A percentile compares a stretch with the other conserved stretches of the same genome.
Conservation (phyloP, 2,329 filamentous ascomycete genomes). For the Pestalotiopsis sp. region DNA sequence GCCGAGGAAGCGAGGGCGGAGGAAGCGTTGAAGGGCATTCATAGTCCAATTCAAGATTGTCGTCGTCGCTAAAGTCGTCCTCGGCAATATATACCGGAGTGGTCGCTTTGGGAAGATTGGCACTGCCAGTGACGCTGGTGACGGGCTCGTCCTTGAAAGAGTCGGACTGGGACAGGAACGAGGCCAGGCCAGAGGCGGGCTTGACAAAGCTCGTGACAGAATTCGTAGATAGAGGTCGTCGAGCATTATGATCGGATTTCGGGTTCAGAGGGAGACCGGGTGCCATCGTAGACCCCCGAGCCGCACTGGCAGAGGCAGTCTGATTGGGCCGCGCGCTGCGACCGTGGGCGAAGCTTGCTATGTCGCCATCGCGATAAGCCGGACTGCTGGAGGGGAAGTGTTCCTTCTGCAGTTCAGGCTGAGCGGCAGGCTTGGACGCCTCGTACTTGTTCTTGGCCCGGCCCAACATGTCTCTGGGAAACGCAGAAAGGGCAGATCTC, state of each 20-base stretch:
- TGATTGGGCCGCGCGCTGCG: constrained; percentile 29
- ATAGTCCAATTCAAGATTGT: constrained; percentile 71
- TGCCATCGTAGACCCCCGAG: constrained; percentile 43
- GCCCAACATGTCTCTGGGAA: constrained; percentile 27
- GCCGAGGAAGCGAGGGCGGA: constrained; percentile 24
- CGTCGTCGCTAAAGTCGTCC: constrained; percentile 86
- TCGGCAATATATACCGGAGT: constrained; percentile 67
- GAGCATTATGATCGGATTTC: constrained; percentile 36
- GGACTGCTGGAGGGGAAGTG: constrained; percentile 62
- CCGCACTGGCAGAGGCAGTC: constrained; percentile 33
- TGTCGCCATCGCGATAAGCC: constrained; percentile 44
- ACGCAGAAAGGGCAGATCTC: constrained; percentile 3
- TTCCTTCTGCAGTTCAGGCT: constrained; percentile 46
- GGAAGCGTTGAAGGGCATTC: constrained; percentile 60
- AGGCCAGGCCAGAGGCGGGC: constrained; percentile 37
- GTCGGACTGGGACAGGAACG: constrained; percentile 46
- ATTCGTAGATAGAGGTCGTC: constrained; percentile 14
- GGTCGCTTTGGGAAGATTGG: constrained; percentile 25
- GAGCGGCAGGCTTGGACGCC: constrained; percentile 36
- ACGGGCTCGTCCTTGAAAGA: constrained; percentile 49
- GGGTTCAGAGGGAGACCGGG: constrained; percentile 32
- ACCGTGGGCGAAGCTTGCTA: constrained; percentile 52
- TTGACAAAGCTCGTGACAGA: constrained; percentile 17
- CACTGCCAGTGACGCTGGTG: constrained; percentile 36
- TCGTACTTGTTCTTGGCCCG: constrained; percentile 34